phyloP scores from a whole-genome alignment of 441 rosid genomes.

The Syzygium syzygioides region DNA sequence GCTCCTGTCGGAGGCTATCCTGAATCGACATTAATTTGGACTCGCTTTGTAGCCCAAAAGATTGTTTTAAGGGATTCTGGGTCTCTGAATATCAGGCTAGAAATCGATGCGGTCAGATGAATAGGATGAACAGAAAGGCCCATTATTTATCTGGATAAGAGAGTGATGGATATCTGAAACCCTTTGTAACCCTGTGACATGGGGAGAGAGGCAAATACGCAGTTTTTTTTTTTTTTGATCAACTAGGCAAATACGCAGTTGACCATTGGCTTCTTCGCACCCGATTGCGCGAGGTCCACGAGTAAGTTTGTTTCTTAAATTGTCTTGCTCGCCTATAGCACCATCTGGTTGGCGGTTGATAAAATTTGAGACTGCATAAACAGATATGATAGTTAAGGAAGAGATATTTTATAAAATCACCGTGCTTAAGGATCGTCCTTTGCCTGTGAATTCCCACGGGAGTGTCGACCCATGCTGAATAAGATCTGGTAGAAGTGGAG shows the following conservation, averaged over 20 bases:
- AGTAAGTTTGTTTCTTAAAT: background rate
- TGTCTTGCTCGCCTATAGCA: background rate
- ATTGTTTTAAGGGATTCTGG: background rate
- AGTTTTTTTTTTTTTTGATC: no score
- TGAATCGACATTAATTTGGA: background rate
- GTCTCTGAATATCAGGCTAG: background rate
- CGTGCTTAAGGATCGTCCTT: background rate
- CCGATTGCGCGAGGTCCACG: background rate
- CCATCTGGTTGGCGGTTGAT: background rate
- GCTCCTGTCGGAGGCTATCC: background rate
- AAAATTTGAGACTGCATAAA: background rate
- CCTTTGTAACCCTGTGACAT: background rate
- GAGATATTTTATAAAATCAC: background rate
- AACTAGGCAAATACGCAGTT: background rate
- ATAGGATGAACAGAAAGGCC: background rate
- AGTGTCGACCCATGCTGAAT: background rate
- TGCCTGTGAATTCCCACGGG: background rate
- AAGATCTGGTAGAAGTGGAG: background rate
- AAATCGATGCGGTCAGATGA: background rate
- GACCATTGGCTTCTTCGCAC: background rate
- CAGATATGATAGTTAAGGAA: background rate
- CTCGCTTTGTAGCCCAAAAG: background rate
- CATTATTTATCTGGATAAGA: background rate
- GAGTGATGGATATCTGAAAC: background rate
- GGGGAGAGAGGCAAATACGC: background rate